Evolutionary conservation across 139 green algal species (phyloP), one percentile per base, ranked within the genome.

Genomic region (Chlorokybus atmophyticus): DNA sequence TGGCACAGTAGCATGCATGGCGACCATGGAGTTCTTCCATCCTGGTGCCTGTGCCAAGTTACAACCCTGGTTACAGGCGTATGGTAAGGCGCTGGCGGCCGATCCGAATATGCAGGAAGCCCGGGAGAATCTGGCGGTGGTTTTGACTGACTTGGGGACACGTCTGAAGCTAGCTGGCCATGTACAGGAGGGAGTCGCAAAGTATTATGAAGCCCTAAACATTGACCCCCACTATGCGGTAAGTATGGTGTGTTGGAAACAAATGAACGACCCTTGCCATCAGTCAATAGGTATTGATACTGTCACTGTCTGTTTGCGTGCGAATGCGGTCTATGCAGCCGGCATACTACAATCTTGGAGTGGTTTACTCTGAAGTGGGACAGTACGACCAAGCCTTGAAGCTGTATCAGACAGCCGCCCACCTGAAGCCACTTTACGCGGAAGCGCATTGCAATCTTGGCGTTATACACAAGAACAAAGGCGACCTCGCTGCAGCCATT

Each of bases 401-500:
- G 3, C 60, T 70, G 28, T 86, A 87, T 27, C 24, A 56, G 29
- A 55, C 41, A 17, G 76, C 75, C 25, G 57, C 77, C 6, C 44
- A 64, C 5, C 42, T 82, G 39, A 35, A 71, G 54, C 82, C 86
- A 1, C 31, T 53, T 1, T 85, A 90, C 50, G 74, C 79, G 0
- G 82, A 94, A 69, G 82, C 89, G 8, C 82, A 84, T 50, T 94
- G 89, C 85, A 97, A 97, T 72, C 69, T 90, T 66, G 89, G 86
- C 0, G 83, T 93, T 4, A 82, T 93, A 5, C 73, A 75, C 62
- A 70, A 70, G 44, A 60, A 70, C 42, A 31, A 23, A 4, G 62
- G 55, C 3, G 39, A 70, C 31, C 39, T 59, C 3, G n/a, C n/a
- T n/a, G n/a, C 51, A 8, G 64, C 59, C 28, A 72, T 72, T 17